These are phyloP conservation scores for Codiaeum variegatum DNA, from an alignment of 441 rosid species.

Conservation along the genomic window DNA sequence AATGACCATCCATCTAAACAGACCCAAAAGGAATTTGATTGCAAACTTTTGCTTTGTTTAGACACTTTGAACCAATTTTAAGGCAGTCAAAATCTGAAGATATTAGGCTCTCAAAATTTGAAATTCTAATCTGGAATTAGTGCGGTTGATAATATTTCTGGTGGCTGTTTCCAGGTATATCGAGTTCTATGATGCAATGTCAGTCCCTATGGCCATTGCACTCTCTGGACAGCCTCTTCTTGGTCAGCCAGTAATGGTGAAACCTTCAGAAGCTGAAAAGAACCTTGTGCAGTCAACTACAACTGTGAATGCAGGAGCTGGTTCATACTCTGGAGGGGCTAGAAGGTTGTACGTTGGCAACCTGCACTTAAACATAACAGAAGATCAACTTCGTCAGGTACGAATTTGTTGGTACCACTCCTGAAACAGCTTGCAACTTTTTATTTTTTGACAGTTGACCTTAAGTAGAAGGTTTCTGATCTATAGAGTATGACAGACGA, in stretches of 20 bases:
- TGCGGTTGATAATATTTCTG: not conserved
- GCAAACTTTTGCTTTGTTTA: not conserved
- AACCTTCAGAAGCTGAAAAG: constrained; percentile 99
- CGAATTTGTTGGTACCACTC: not conserved
- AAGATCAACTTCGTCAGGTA: constrained; percentile 90
- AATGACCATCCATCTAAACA: too few species aligned
- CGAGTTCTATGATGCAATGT: constrained; percentile 96
- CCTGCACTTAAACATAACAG: constrained; percentile 79
- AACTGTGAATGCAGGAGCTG: constrained; percentile 53
- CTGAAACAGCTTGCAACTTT: not conserved
- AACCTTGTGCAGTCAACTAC: constrained; percentile 93
- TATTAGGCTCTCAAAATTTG: not conserved
- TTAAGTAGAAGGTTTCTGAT: too few species aligned
- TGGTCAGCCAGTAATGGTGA: constrained; percentile 96
- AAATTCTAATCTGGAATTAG: not conserved
- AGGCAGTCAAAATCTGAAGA: not conserved
- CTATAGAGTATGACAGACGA: too few species aligned
- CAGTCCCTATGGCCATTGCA: constrained; percentile 99
- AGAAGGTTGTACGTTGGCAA: constrained; percentile 94
- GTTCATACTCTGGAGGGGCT: constrained; percentile 85
- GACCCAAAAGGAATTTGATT: not conserved
- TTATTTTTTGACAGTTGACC: too few species aligned
- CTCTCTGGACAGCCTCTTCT: constrained; percentile 96
- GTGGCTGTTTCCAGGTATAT: constrained; percentile 57
- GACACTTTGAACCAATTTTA: not conserved